Evolutionary conservation across 768 basidiomycete species (phyloP), one percentile per base, ranked within the genome.

Genomic region (Mycena kentingensis): DNA sequence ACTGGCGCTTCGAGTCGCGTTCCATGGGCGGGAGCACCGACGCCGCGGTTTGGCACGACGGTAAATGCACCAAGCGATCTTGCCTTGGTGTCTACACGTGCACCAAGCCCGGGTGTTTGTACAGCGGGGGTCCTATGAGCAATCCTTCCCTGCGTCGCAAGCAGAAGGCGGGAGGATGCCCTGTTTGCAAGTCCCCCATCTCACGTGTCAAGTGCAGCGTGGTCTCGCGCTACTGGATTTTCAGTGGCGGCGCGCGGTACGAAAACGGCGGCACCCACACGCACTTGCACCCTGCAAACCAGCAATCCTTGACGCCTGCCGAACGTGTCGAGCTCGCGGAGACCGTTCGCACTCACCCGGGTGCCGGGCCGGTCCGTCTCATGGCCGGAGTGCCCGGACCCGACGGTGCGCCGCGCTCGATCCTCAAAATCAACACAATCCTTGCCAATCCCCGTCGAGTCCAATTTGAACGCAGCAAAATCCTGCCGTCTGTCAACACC

Each of bases 31-130:
- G 43, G 11, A 12, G 51, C 22, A 41, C 55, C 2, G 42, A 49
- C 21, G 25, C 15, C 10, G 53, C 46, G 51, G 51, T 49, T 15
- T 19, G 13, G n/a, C 13, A 38, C 16, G 51, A 48, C 10, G 62
- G 62, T 18, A 61, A 61, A 28, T 48, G 42, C 21, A 19, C 35
- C 22, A 48, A 31, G 16, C 31, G 51, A 44, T 21, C 21, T 25
- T 63, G 60, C 36, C 24, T 58, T 22, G 62, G 62, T 7, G 46
- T 61, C 25, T 55, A 61, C 21, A 25, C 36, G n/a, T 63, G 62
- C 32, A 43, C 56, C 19, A 54, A 56, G 31, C 37, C 42, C 3
- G 26, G 34, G 21, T 65, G 64, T 39, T 10, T 45, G 19, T 49
- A 51, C 32, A 25, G 58, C 19, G 48, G 51, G 10, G 55, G 60